These are phyloP conservation scores for Neurospora terricola DNA, from an alignment of 495 filamentous ascomycete species.

Conservation along the genomic window DNA sequence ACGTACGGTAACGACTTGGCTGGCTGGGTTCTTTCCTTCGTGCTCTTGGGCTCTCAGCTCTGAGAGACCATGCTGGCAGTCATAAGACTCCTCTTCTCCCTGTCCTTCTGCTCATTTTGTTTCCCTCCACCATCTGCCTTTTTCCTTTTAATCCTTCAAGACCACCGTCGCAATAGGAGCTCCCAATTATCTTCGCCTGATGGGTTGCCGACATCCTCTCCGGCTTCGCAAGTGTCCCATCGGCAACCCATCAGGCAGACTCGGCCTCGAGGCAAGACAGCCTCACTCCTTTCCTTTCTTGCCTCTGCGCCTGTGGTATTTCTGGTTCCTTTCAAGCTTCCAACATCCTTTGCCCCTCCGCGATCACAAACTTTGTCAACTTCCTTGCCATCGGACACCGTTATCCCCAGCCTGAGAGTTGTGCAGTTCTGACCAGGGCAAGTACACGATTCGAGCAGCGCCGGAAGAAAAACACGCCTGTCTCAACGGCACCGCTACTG, in stretches of 20 bases:
- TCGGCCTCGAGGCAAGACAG: not conserved
- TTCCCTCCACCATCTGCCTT: not conserved
- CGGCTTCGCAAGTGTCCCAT: not conserved
- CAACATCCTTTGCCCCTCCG: not conserved
- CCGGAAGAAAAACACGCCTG: not conserved
- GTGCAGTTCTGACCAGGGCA: not conserved
- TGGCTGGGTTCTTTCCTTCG: not conserved
- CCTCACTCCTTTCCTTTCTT: not conserved
- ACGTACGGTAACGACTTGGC: not conserved
- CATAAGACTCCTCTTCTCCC: not conserved
- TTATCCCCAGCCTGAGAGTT: not conserved
- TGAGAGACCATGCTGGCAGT: not conserved
- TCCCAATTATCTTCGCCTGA: conserved; percentile 24
- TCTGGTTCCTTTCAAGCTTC: not conserved
- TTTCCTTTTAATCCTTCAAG: not conserved
- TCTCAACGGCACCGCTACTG: not conserved
- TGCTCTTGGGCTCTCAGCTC: not conserved
- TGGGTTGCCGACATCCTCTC: not conserved
- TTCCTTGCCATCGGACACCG: not conserved
- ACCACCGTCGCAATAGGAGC: not conserved
- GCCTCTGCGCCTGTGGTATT: not conserved
- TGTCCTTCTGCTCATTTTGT: not conserved
- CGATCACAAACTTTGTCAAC: not conserved
- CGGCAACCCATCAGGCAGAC: not conserved
- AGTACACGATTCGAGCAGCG: not conserved